Evolutionary conservation across 2,329 filamentous ascomycete genomes (phyloP).

Genomic region (Diaporthe eres): DNA sequence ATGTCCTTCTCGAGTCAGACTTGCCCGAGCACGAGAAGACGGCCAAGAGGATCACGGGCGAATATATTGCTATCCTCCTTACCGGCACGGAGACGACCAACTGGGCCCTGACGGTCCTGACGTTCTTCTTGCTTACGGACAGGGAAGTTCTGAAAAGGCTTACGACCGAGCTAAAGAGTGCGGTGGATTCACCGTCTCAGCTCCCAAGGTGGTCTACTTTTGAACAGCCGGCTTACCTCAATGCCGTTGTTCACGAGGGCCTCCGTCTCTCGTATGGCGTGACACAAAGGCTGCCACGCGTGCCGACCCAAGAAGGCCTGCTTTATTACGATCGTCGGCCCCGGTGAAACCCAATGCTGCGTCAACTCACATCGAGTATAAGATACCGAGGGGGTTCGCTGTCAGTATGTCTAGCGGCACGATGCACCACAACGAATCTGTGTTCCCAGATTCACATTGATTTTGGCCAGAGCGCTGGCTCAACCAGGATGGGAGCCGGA

Average conservation of each 20-base stretch:
- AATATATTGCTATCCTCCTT: conserved; percentile 10
- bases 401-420: conserved; percentile 25
- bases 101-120: conserved; percentile 20
- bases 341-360: neutral
- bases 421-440: conserved; percentile 26
- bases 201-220: conserved; percentile 43
- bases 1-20: conserved; percentile 20
- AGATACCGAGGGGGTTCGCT: conserved; percentile 21
- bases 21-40: conserved; percentile 16
- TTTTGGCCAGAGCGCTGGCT: conserved; percentile 45
- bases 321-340: conserved; percentile 1
- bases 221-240: conserved; percentile 45
- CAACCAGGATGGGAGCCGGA: conserved; percentile 35
- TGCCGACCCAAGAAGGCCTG: conserved; percentile 33
- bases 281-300: conserved; percentile 39
- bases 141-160: neutral
- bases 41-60: conserved; percentile 26
- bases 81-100: conserved; percentile 26
- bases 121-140: conserved; percentile 3
- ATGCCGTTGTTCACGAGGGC: conserved; percentile 44
- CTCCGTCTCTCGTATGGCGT: conserved; percentile 45
- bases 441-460: conserved; percentile 6
- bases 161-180: conserved; percentile 3
- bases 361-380: conserved; percentile 29
- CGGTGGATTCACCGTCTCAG: conserved; percentile 37